These are phyloP conservation scores for Adansonia madagascariensis DNA, from an alignment of 441 rosid genomes.

Conservation along the genomic window DNA sequence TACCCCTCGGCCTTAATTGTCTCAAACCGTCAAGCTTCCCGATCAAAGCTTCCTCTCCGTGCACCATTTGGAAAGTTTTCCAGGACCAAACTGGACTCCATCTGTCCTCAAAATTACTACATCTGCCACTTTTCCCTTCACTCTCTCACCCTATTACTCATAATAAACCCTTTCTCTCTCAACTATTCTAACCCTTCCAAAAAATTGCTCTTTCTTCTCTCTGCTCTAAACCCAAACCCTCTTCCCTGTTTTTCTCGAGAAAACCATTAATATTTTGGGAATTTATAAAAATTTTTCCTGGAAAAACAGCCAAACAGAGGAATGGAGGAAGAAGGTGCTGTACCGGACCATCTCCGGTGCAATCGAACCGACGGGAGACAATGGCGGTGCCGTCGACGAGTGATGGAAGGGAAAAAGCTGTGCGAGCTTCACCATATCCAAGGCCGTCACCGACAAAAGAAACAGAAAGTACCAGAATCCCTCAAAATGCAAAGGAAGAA, in stretches of 20 bases:
- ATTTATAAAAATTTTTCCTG: conserved; percentile 29
- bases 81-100: conserved; percentile 48
- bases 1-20: conserved; percentile 6
- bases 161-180: conserved; percentile 15
- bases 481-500: conserved; percentile 58
- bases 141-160: conserved; percentile 26
- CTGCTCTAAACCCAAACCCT: neutral
- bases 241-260: conserved; percentile 29
- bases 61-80: conserved; percentile 29
- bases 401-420: conserved; percentile 74
- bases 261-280: conserved; percentile 26
- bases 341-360: conserved; percentile 85
- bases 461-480: conserved; percentile 64
- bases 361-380: conserved; percentile 88
- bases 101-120: neutral
- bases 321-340: conserved; percentile 58
- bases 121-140: conserved; percentile 17
- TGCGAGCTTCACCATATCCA: conserved; percentile 82
- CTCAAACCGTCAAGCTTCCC: conserved; percentile 19
- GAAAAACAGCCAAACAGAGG: conserved; percentile 20
- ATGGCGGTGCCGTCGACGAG: conserved; percentile 88
- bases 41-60: conserved; percentile 21
- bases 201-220: neutral
- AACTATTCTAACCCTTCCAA: conserved; percentile 7
- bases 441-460: conserved; percentile 58